Evolutionary conservation across 148 eudicot genomes (phyloP), one percentile per base, ranked within the genome.

Genomic region (Tetragonia tetragonoides): DNA sequence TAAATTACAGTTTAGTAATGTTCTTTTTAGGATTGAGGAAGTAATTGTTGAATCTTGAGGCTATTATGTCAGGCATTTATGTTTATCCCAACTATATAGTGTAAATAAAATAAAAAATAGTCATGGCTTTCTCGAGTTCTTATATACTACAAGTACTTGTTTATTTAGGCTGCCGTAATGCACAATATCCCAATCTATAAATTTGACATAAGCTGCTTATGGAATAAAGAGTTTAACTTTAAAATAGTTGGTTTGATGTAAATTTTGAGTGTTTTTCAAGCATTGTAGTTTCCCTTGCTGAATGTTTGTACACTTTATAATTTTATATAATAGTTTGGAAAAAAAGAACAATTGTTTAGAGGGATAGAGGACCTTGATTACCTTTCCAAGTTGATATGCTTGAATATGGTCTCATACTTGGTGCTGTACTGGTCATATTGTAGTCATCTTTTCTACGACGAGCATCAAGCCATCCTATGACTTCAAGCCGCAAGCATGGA

Each of bases 361-460:
- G 34, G 34, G 34, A 28, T 28, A 28, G 34, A 28, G 34, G 7
- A 63, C 18, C 41, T 42, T 49, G 11, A 49, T 49, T 49, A 49
- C 11, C 53, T 39, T 73, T 63, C 21, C 23, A 61, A 61, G 6
- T 5, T 70, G 11, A 17, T 16, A 28, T 68, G 69, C 7, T 44
- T 44, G 3, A 23, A 6, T 4, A 65, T 68, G 74, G 20, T 1
- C 65, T 20, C 41, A 71, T n/a, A 38, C 44, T 34, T 57, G 40
- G 46, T 78, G 23, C 71, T 78, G n/a, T 60, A 77, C 40, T 79
- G 60, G 47, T 68, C 24, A n/a, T 78, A 66, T 37, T 84, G 85
- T 89, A 95, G 99, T 87, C 99, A 65, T 92, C 96, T 73, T 93
- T 95, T 77, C 84, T 95, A 53, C 89, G 90, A 74, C 87, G 97